Evolutionary conservation across 2,329 filamentous ascomycete species (phyloP).

Genomic region (Sordariomycetes sp.): DNA sequence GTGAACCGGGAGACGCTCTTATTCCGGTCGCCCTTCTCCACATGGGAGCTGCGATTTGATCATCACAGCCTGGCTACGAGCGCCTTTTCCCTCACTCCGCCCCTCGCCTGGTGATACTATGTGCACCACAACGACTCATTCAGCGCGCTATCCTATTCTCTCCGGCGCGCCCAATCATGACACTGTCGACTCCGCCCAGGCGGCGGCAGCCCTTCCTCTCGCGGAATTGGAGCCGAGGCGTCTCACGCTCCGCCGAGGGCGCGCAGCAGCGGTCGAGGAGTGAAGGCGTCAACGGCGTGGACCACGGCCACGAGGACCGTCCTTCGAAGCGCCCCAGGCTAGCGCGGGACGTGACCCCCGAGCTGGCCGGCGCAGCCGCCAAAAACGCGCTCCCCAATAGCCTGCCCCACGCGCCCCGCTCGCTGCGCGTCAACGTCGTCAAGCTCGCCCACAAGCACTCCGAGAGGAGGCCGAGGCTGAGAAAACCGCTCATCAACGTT

Average conservation of each 20-base stretch:
- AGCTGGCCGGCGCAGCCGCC: neutral
- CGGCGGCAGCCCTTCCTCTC: constrained; percentile 40
- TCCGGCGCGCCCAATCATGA: constrained; percentile 23
- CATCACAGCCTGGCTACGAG: neutral
- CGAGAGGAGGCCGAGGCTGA: constrained; percentile 18
- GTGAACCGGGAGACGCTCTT: neutral
- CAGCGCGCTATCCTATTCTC: neutral
- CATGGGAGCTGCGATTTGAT: neutral
- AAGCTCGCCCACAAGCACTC: constrained; percentile 37
- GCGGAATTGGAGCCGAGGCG: constrained; percentile 29
- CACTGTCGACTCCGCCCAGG: constrained; percentile 29
- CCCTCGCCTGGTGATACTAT: neutral
- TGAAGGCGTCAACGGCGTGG: neutral
- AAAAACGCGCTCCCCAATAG: neutral
- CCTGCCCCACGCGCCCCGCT: neutral
- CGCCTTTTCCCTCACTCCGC: neutral
- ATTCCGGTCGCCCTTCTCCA: neutral
- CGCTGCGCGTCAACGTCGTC: constrained; percentile 37
- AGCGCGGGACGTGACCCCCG: neutral
- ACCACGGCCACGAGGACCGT: neutral
- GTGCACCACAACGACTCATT: neutral
- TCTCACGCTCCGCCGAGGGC: neutral
- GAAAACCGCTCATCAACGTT: constrained; percentile 14
- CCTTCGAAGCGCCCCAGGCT: constrained; percentile 3
- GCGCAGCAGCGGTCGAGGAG: neutral